A percentile compares a stretch with the other conserved stretches of the same genome.
These are phyloP conservation scores for Viscum album DNA, from an alignment of 177 flowering plant genomes.

Conservation along the genomic window DNA sequence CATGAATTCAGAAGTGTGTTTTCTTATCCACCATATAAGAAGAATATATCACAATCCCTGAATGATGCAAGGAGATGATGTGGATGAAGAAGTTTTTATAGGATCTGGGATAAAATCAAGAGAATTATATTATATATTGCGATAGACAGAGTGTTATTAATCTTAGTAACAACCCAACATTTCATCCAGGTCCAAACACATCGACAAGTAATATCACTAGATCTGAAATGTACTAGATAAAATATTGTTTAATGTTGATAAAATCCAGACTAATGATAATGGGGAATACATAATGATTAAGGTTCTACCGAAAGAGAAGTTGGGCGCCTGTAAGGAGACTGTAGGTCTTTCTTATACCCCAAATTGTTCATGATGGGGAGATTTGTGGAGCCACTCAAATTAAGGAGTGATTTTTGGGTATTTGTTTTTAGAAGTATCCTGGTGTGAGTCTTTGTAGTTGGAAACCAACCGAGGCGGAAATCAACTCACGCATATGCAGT, in stretches of 20 bases:
- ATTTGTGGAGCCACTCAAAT: too few relatives aligned
- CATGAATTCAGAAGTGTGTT: not conserved
- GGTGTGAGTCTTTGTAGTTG: too few relatives aligned
- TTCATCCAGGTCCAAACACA: not conserved
- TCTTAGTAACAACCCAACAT: not conserved
- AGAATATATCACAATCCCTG: not conserved
- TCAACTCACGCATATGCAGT: too few relatives aligned
- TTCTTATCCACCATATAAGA: not conserved
- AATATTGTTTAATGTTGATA: not conserved
- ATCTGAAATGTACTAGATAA: not conserved
- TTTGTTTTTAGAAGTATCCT: too few relatives aligned
- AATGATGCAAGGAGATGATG: not conserved
- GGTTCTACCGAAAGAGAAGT: not conserved
- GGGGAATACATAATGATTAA: not conserved
- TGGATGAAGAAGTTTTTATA: not conserved
- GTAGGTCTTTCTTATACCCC: not conserved
- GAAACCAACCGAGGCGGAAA: too few relatives aligned
- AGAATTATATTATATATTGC: not conserved
- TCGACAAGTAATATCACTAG: not conserved
- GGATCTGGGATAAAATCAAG: not conserved
- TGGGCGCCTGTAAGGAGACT: too few relatives aligned
- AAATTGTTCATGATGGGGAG: not conserved
- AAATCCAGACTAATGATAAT: not conserved
- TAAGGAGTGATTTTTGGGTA: too few relatives aligned
- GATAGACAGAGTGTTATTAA: not conserved